Evolutionary conservation across 345 rosid genomes (phyloP), one percentile per base, ranked within the genome.

Genomic region (Cardamine occulta): DNA sequence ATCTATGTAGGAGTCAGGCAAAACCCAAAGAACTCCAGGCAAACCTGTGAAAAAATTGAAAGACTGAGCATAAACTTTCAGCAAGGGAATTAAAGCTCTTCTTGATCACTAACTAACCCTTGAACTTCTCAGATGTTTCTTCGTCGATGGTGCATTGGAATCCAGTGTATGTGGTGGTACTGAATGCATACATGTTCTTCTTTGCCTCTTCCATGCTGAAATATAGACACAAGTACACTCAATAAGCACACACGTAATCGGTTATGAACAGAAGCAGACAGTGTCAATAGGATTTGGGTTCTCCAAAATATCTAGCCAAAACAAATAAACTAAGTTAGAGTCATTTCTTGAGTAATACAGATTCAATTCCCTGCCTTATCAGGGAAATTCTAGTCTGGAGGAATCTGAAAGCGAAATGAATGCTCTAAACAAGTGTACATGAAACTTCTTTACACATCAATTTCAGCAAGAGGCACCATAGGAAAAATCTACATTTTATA

Each of bases 11-110:
- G 97, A 94, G 79, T 94, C 98, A 0, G 98, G 98, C 26, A 94
- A 82, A 35, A 91, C 98, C 98, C 98, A 94, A 4, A 91, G 93
- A 63, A 94, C 98, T 19, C 98, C 98, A 66, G 98, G 98, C 82
- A 94, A 80, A 72, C 98, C 98, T 94, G 74, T 78, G 82, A 48
- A 60, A 28, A n/a, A 8, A 17, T 47, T 60, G 23, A 6, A 53
- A 60, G 19, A 40, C 42, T 13, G 28, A 63, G 62, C 53, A 65
- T 55, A 56, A 26, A 14, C 8, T 47, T 47, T 44, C 34, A 26
- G 35, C 5, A 57, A 13, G 37, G 23, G 28, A 14, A 40, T 14
- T 21, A n/a, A 51, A 18, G 52, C 57, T 51, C n/a, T 31, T 6
- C 32, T 49, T 52, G 32, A 13, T 67, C 77, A 48, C 17, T 60